phyloP scores from a whole-genome alignment of 2,329 filamentous ascomycete species.

The Rutstroemia sp. region DNA sequence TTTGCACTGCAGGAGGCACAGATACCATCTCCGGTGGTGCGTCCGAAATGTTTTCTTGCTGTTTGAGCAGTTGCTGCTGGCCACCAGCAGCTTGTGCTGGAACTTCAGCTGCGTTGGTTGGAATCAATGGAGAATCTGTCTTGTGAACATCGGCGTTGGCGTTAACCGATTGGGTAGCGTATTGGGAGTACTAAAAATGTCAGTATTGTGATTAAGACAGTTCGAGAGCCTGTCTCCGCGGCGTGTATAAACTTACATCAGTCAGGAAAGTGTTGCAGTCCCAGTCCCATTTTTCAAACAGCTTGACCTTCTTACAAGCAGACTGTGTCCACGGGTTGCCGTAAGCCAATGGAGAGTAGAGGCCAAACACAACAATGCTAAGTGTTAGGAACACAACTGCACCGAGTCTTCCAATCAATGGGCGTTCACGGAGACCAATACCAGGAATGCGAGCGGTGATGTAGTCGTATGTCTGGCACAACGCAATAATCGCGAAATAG shows the following conservation, averaged over 20 bases:
- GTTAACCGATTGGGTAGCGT: constrained; percentile 24
- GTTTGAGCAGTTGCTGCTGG: constrained; percentile 24
- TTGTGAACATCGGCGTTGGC: constrained; percentile 23
- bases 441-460: constrained; percentile 63
- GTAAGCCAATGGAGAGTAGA: constrained; percentile 88
- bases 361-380: constrained; percentile 66
- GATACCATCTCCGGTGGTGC: constrained; percentile 23
- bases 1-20: constrained; percentile 14
- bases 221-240: constrained; percentile 11
- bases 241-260: constrained; percentile 57
- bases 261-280: constrained; percentile 92
- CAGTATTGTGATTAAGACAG: constrained; percentile 9
- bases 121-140: constrained; percentile 23
- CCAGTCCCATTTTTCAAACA: constrained; percentile 90
- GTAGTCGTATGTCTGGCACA: constrained; percentile 88
- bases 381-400: constrained; percentile 68
- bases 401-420: constrained; percentile 66
- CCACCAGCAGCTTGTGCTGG: constrained; percentile 16
- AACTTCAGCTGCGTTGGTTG: constrained; percentile 23
- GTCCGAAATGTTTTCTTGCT: constrained; percentile 23
- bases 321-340: constrained; percentile 89
- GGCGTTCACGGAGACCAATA: constrained; percentile 61
- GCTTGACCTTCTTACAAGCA: constrained; percentile 80
- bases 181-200: constrained; percentile 31
- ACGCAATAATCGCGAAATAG: constrained; percentile 85